Evolutionary conservation across 257 asterid species (phyloP).

Genomic region (Perilla frutescens): DNA sequence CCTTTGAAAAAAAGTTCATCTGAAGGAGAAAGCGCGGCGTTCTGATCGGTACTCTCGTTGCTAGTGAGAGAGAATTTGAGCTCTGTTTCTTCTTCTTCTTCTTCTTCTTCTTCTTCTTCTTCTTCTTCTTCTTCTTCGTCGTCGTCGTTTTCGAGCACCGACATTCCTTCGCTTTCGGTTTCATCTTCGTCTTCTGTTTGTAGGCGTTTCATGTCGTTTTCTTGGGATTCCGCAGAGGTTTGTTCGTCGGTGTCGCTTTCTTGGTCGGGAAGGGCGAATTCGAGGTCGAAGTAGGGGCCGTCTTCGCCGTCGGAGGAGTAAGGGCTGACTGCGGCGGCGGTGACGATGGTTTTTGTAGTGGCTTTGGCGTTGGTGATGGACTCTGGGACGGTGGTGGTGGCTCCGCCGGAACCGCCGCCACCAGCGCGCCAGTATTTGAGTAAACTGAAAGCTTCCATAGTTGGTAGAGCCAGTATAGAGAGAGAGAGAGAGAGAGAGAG

Average conservation of each 20-base stretch:
- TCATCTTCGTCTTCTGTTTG: conserved; percentile 31
- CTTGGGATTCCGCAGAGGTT: conserved; percentile 11
- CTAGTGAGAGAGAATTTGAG: conserved; percentile 36
- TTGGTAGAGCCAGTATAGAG: conserved; percentile 61
- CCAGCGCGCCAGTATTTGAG: conserved; percentile 58
- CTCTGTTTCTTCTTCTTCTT: conserved; percentile 40
- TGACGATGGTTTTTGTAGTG: conserved; percentile 37
- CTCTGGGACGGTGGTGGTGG: conserved; percentile 33
- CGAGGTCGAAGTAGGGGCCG: conserved; percentile 62
- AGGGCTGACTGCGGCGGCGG: conserved; percentile 41
- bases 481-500: conserved; percentile 34
- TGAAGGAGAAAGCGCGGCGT: conserved; percentile 43
- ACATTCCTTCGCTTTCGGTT: conserved; percentile 35
- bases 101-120: conserved; percentile 26
- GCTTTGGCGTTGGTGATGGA: conserved; percentile 34
- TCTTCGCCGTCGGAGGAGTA: conserved; percentile 55
- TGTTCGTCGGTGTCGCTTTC: conserved; percentile 43
- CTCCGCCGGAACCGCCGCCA: conserved; percentile 21
- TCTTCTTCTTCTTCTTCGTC: not conserved
- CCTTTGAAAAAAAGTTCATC: conserved; percentile 49
- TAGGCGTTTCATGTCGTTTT: not conserved
- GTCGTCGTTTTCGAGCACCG: conserved; percentile 30
- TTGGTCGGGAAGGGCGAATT: conserved; percentile 47
- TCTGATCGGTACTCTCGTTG: conserved; percentile 33
- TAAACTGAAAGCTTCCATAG: conserved; percentile 61